These are phyloP conservation scores for Phytopythium aichiense DNA, from an alignment of 352 stramenopile genomes.

Conservation along the genomic window DNA sequence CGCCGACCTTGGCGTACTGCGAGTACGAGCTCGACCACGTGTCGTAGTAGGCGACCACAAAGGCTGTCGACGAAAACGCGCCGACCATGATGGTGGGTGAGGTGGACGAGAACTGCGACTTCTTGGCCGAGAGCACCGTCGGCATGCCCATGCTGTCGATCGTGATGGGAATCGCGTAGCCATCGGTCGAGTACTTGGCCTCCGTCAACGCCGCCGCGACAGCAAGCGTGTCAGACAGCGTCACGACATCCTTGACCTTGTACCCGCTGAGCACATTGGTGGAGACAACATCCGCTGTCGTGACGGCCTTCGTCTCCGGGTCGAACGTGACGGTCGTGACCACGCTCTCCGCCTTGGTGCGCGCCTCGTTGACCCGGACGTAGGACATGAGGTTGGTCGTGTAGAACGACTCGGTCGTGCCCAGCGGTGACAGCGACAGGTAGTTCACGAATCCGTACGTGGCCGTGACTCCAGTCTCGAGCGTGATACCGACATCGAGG, in stretches of 20 bases:
- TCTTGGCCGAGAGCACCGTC: constrained; percentile 19
- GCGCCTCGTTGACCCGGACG: constrained; percentile 15
- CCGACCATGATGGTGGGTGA: constrained; percentile 40
- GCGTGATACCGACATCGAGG: constrained; percentile 17
- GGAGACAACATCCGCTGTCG: constrained; percentile 6
- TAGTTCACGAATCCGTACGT: constrained; percentile 22
- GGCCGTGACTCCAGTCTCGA: constrained; percentile 1
- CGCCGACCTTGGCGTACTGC: constrained; percentile 37
- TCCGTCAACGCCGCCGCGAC: constrained; percentile 32
- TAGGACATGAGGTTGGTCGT: constrained; percentile 54
- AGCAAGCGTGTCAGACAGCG: constrained; percentile 48
- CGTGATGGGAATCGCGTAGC: constrained; percentile 22
- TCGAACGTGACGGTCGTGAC: constrained; percentile 44
- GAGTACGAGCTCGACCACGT: constrained; percentile 20
- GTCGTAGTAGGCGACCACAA: constrained; percentile 52
- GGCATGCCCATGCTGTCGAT: constrained; percentile 16
- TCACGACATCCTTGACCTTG: constrained; percentile 46
- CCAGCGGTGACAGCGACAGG: constrained; percentile 49
- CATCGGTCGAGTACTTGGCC: constrained; percentile 1
- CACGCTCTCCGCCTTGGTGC: constrained; percentile 24
- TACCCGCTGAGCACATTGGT: constrained; percentile 22
- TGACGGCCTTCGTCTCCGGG: constrained; percentile 28
- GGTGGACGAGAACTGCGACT: constrained; percentile 12
- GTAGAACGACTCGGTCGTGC: constrained; percentile 26
- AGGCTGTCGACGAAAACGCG: constrained; percentile 24